A percentile compares a stretch with the other conserved stretches of the same genome.
phyloP scores from a whole-genome alignment of 495 filamentous ascomycete species.

The Aspergillus indologenus region DNA sequence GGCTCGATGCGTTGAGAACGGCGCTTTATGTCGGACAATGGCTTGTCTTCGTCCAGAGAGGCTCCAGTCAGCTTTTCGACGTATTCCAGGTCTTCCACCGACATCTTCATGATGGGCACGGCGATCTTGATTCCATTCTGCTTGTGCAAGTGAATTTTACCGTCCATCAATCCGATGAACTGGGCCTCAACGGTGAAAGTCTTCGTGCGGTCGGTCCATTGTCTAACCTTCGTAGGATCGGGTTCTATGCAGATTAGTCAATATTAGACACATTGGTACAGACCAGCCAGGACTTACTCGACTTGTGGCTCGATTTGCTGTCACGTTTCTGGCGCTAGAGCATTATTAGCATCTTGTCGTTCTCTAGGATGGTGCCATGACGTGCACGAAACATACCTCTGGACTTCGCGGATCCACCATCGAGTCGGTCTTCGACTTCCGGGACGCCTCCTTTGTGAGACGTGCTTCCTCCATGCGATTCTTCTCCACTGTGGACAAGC shows the following conservation, averaged over 20 bases:
- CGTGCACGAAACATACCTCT: constrained; percentile 54
- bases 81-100: constrained; percentile 88
- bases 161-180: constrained; percentile 84
- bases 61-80: constrained; percentile 83
- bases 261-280: neutral
- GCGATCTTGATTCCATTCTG: constrained; percentile 97
- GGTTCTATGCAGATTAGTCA: constrained; percentile 59
- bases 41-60: constrained; percentile 95
- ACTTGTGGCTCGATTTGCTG: constrained; percentile 59
- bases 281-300: constrained; percentile 64
- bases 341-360: constrained; percentile 30
- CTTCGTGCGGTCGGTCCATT: constrained; percentile 91
- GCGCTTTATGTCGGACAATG: constrained; percentile 72
- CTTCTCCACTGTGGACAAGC: constrained; percentile 70
- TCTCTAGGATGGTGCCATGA: neutral
- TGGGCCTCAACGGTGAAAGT: constrained; percentile 97
- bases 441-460: constrained; percentile 70
- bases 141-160: constrained; percentile 98
- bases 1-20: constrained; percentile 30
- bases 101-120: constrained; percentile 93
- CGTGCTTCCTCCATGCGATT: constrained; percentile 82
- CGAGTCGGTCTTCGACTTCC: constrained; percentile 54
- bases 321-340: constrained; percentile 67
- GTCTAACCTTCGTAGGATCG: constrained; percentile 76
- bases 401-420: constrained; percentile 53